Evolutionary conservation across 2,329 filamentous ascomycete species (phyloP).

Genomic region (Fusarium brevicatenulatum): DNA sequence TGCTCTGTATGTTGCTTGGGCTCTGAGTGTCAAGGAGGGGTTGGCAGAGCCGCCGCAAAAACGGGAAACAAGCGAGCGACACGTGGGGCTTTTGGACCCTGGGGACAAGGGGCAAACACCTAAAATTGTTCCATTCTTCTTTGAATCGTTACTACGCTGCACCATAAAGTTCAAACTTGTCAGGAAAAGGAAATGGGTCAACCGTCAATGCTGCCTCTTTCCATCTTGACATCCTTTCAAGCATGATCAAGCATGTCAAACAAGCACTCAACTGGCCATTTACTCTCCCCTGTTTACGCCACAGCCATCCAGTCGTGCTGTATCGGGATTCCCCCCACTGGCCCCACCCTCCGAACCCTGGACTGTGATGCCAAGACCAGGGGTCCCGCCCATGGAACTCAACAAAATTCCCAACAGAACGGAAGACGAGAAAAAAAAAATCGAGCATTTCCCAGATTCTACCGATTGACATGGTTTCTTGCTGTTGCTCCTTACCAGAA

Average conservation of each 20-base stretch:
- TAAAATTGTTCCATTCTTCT: not conserved
- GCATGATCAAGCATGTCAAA: conserved; percentile 13
- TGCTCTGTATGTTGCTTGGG: not conserved
- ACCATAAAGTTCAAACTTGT: not conserved
- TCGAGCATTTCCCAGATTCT: not conserved
- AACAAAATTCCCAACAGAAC: conserved; percentile 54
- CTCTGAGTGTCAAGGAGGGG: not conserved
- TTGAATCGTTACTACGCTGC: not conserved
- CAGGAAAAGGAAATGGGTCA: not conserved
- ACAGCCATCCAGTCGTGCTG: conserved; percentile 11
- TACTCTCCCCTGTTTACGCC: conserved; percentile 1
- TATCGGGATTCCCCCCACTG: conserved; percentile 12
- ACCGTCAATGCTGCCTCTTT: not conserved
- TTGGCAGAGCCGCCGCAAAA: conserved; percentile 24
- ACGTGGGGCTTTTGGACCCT: conserved; percentile 34
- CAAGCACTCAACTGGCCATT: not conserved
- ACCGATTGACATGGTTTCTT: conserved; percentile 8
- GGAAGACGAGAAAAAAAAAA: conserved; percentile 31
- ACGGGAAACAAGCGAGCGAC: conserved; percentile 20
- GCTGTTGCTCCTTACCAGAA: not conserved
- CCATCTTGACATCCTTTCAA: not conserved
- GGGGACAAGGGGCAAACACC: conserved; percentile 8
- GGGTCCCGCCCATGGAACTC: conserved; percentile 41
- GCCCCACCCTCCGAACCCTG: conserved; percentile 32
- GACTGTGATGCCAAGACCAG: conserved; percentile 32